Conservation (phyloP, 2,329 filamentous ascomycete species). For the Curvularia lunata region DNA sequence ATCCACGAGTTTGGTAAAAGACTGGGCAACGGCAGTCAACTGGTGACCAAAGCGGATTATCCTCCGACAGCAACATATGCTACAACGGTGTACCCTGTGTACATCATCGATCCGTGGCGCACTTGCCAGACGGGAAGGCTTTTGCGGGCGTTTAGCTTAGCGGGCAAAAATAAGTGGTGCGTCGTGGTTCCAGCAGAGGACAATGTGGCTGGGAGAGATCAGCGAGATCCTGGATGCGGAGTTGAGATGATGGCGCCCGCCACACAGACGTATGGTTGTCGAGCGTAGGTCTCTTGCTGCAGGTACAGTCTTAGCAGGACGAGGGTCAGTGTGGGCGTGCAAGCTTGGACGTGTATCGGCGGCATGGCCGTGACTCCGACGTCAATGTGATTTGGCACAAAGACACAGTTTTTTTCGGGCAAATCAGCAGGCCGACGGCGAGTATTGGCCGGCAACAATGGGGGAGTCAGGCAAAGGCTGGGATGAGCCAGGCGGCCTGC, state of each 20-base stretch:
- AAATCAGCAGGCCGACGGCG: constrained; percentile 16
- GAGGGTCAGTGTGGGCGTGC: constrained; percentile 9
- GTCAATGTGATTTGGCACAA: constrained; percentile 12
- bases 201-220: constrained; percentile 34
- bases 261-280: constrained; percentile 30
- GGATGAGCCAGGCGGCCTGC: constrained; percentile 17
- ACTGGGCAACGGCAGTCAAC: constrained; percentile 20
- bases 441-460: constrained; percentile 9
- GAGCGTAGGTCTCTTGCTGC: constrained; percentile 33
- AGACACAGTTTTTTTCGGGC: constrained; percentile 18
- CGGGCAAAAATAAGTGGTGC: constrained; percentile 39
- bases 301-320: constrained; percentile 35
- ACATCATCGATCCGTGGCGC: constrained; percentile 35
- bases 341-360: constrained; percentile 3
- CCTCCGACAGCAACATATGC: constrained; percentile 12
- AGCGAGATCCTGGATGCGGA: constrained; percentile 36
- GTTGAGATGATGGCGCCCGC: constrained; percentile 39
- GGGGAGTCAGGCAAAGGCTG: constrained; percentile 18
- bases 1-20: constrained; percentile 8
- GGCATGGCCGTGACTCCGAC: constrained; percentile 12
- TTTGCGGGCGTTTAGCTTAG: constrained; percentile 41
- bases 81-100: constrained; percentile 35
- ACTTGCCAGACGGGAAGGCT: constrained; percentile 45
- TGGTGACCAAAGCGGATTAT: constrained; percentile 20
- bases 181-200: constrained; percentile 36